Percentiles rank a stretch among this genome's conserved stretches.
Evolutionary conservation across 1,139 yeast species (phyloP).

Genomic region (Debaryomycetaceae sp.): DNA sequence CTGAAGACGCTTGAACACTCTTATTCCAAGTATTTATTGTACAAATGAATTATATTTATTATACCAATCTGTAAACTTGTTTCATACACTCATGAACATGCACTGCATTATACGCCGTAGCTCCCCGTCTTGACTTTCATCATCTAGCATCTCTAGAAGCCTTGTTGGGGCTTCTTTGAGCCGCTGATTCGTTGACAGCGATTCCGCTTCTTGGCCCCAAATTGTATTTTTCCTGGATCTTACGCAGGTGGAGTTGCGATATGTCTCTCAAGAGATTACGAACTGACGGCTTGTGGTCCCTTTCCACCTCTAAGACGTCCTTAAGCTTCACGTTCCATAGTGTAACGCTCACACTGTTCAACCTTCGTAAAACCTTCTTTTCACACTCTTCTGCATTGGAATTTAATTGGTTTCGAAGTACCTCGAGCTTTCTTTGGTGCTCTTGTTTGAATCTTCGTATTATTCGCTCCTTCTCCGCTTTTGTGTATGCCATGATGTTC

Average conservation of each 20-base stretch:
- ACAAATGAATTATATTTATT: conserved; percentile 2
- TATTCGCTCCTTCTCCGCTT: conserved; percentile 33
- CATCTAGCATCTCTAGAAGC: background rate
- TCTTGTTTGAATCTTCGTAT: conserved; percentile 24
- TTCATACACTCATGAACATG: background rate
- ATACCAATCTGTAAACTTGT: background rate
- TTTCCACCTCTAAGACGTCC: conserved; percentile 41
- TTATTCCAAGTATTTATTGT: conserved; percentile 2
- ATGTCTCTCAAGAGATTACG: conserved; percentile 29
- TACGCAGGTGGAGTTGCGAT: conserved; percentile 8
- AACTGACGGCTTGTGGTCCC: conserved; percentile 33
- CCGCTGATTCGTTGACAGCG: too few relatives aligned
- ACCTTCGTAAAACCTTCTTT: conserved; percentile 28
- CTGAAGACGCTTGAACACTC: conserved; percentile 60
- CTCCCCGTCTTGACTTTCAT: background rate
- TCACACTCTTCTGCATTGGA: conserved; percentile 19
- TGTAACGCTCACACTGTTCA: conserved; percentile 41
- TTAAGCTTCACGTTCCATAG: conserved; percentile 36
- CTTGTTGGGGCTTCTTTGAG: too few relatives aligned
- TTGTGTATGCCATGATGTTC: conserved; percentile 21
- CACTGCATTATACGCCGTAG: background rate
- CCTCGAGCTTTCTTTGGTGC: conserved; percentile 15
- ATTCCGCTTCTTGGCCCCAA: too few relatives aligned
- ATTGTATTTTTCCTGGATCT: background rate
- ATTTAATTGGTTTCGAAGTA: conserved; percentile 15